Conservation (phyloP, 2,329 filamentous ascomycete species). For the Talaromyces pinophilus region DNA sequence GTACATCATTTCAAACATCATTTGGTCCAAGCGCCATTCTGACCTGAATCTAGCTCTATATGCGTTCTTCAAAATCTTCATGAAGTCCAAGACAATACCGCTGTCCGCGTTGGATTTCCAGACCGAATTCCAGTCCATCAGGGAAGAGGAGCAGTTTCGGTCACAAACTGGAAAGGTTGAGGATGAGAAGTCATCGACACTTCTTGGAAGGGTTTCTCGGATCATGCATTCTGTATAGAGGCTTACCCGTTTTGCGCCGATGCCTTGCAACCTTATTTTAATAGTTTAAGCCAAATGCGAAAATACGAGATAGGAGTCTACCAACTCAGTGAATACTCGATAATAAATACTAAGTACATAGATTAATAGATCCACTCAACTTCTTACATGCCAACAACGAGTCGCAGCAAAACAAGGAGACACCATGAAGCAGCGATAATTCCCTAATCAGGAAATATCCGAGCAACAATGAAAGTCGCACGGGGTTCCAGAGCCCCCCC, state of each 20-base stretch:
- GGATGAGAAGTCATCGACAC: not conserved
- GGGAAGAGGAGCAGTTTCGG: conserved; percentile 8
- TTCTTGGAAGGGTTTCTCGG: not conserved
- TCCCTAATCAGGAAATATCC: not conserved
- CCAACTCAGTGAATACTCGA: not conserved
- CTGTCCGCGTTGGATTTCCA: conserved; percentile 22
- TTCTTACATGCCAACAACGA: not conserved
- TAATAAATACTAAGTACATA: not conserved
- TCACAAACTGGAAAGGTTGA: not conserved
- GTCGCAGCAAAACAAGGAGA: not conserved
- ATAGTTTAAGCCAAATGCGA: not conserved
- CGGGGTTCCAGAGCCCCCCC: not conserved
- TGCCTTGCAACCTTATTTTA: not conserved
- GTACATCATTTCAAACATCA: conserved; percentile 39
- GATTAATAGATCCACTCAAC: not conserved
- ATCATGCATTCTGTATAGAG: not conserved
- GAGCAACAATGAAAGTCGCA: not conserved
- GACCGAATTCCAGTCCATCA: conserved; percentile 18
- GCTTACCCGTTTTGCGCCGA: not conserved
- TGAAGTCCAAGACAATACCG: conserved; percentile 23
- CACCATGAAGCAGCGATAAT: not conserved
- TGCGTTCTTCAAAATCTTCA: conserved; percentile 26
- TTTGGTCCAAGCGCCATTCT: not conserved
- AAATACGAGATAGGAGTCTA: not conserved
- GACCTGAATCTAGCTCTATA: conserved; percentile 14